Percentiles rank a stretch among this genome's conserved stretches.
These are phyloP conservation scores for Apiotrichum gamsii DNA, from an alignment of 1,284 basidiomycete genomes.

Conservation along the genomic window DNA sequence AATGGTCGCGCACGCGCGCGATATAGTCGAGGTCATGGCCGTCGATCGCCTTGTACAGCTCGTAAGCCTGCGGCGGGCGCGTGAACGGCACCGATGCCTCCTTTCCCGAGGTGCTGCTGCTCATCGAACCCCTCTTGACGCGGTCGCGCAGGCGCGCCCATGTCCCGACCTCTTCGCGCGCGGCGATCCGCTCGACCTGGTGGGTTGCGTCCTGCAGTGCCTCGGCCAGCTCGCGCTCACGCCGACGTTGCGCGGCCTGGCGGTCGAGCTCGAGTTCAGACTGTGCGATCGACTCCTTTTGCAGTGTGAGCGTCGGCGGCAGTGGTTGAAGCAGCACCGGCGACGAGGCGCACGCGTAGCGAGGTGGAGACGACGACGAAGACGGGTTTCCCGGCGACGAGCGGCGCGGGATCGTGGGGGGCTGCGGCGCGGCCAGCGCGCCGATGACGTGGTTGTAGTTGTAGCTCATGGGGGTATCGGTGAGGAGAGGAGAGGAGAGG, in stretches of 20 bases:
- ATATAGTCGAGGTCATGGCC: constrained; percentile 46
- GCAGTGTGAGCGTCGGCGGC: constrained; percentile 25
- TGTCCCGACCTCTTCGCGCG: constrained; percentile 24
- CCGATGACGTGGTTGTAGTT: constrained; percentile 9
- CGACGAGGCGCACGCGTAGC: constrained; percentile 17
- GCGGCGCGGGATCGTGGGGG: background rate
- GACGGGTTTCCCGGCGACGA: background rate
- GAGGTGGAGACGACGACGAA: background rate
- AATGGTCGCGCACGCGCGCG: constrained; percentile 45
- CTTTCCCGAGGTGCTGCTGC: no score
- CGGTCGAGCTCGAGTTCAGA: constrained; percentile 42
- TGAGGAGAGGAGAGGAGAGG: no score
- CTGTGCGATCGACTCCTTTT: constrained; percentile 26
- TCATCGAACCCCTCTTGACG: background rate
- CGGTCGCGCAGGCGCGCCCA: constrained; percentile 15
- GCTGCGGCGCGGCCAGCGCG: background rate
- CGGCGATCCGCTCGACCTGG: constrained; percentile 28
- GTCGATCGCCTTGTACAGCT: constrained; percentile 47
- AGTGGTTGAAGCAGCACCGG: constrained; percentile 40
- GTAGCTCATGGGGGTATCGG: constrained; percentile 3
- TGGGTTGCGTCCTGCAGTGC: constrained; percentile 42
- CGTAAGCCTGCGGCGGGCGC: constrained; percentile 45
- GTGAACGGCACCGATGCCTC: constrained; percentile 22
- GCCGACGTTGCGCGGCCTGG: constrained; percentile 27
- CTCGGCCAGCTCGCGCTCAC: constrained; percentile 38